Base-by-base conservation (phyloP, 164 flowering plant genomes). In the Santalum album region DNA sequence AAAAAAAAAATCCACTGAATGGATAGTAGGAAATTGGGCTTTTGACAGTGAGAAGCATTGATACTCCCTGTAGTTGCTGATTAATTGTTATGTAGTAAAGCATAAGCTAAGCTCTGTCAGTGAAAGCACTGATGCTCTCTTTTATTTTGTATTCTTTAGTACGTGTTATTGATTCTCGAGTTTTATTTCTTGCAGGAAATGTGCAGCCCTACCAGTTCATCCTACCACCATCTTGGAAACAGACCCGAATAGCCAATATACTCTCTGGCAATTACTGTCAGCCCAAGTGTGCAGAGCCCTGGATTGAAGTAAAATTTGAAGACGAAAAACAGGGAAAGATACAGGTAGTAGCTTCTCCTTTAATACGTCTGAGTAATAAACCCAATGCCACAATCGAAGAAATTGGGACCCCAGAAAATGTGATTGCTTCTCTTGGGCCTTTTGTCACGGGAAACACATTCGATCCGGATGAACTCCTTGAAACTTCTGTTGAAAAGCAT, bases 201-300 rank as follows among this genome's bases (percentile, higher is more conserved):
- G 96, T 92, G 62, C 76, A 80, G 72, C 99, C 96, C 1, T 92
- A 92, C 68, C 74, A 83, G 76, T 92, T 92, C 66, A 57, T 89
- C 16, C 67, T 92, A 17, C 99, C 99, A 24, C 99, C 96, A 10
- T 75, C 80, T 23, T 92, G 96, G 96, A 92, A 87, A 64, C 96
- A 92, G 56, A 35, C 64, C 2, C 80, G 96, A 0, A 60, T 89
- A 39, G 96, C 99, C 14, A 92, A 92, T 73, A 92, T 92, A 24
- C 61, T 92, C 20, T 92, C 99, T 2, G 99, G 99, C 2, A 92
- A 87, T 66, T 92, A 92, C 69, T 92, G 99, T 64, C 96, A 92
- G 51, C 99, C 99, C 38, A 92, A 92, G 64, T 89, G 96, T 59
- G 96, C 99, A 27, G 96, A 92, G 78, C 99, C 99, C 1, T 92